Conservation (phyloP, 1,284 basidiomycete species). For the Vanrija pseudolonga region DNA sequence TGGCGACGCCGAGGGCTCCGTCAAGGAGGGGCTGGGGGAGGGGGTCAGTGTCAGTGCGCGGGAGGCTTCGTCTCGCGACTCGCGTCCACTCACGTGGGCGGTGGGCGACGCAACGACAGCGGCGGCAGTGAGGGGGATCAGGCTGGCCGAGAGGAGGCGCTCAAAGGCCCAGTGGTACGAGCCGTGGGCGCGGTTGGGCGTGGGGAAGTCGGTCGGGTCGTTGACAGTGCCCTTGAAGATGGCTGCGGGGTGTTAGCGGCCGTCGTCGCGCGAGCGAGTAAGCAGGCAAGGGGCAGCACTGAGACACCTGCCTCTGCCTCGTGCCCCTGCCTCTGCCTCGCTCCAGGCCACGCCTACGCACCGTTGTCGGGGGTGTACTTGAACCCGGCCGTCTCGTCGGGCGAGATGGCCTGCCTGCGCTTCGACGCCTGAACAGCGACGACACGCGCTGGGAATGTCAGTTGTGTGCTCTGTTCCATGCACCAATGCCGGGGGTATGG, state of each 20-base stretch:
- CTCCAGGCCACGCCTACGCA: conserved; percentile 9
- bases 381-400: conserved; percentile 48
- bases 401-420: conserved; percentile 20
- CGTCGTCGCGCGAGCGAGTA: neutral
- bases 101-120: conserved; percentile 69
- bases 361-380: conserved; percentile 45
- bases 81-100: conserved; percentile 53
- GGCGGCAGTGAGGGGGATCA: conserved; percentile 82
- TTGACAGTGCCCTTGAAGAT: conserved; percentile 92
- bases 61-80: neutral
- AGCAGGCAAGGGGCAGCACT: neutral
- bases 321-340: neutral
- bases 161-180: conserved; percentile 99
- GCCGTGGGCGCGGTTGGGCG: conserved; percentile 75
- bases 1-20: conserved; percentile 75
- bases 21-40: conserved; percentile 67
- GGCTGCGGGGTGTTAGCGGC: conserved; percentile 55
- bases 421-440: conserved; percentile 33
- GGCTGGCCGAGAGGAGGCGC: conserved; percentile 76
- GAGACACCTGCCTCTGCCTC: neutral
- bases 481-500: neutral
- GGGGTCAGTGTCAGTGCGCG: neutral
- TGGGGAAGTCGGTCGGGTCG: conserved; percentile 85
- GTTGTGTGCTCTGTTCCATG: neutral
- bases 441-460: conserved; percentile 29